Base-by-base conservation (phyloP, 257 asterid genomes). In the Vinca minor region DNA sequence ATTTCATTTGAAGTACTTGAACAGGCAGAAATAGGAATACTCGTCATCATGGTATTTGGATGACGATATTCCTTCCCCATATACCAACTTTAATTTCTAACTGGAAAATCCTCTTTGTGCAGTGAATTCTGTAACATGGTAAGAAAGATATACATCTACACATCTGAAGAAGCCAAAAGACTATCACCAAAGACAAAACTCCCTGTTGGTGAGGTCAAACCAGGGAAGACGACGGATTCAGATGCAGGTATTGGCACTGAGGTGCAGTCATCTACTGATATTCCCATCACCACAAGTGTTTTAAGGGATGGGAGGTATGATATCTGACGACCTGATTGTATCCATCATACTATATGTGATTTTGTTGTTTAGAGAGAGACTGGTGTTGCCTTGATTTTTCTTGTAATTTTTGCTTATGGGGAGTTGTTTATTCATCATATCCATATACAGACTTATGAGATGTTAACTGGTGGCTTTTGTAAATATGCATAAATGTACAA, bases 61-160 rank as follows among this genome's bases (percentile, higher is more conserved):
- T 15, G 11, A 32, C 15, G 60, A 31, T 31, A 13, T n/a, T 29
- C 31, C 21, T 6, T 34, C 17, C 20, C 14, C 41, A 12, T 2
- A n/a, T 56, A 55, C 23, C 41, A 29, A 15, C 23, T 55, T 29
- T 39, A 55, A 14, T 20, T 56, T 31, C n/a, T 31, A 56, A 56
- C 62, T 56, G 62, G 17, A 31, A 31, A 17, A 1, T 3, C 53
- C 5, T 6, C n/a, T n/a, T n/a, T n/a, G n/a, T n/a, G 59, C 76
- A 92, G 98, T 68, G 98, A 93, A 72, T 93, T 93, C 77, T 87
- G 97, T 79, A 81, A 76, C 79, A 93, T 93, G 96, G 98, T 75
- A 76, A 84, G 86, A 85, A 89, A 87, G 82, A 87, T 93, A 63
- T 81, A 63, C 57, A 81, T 93, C 69, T 93, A 85, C 62, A 84